Percentiles rank a stretch among this genome's conserved stretches.
Evolutionary conservation across 1,139 yeast species (phyloP).

Genomic region (Geotrichum fermentans): DNA sequence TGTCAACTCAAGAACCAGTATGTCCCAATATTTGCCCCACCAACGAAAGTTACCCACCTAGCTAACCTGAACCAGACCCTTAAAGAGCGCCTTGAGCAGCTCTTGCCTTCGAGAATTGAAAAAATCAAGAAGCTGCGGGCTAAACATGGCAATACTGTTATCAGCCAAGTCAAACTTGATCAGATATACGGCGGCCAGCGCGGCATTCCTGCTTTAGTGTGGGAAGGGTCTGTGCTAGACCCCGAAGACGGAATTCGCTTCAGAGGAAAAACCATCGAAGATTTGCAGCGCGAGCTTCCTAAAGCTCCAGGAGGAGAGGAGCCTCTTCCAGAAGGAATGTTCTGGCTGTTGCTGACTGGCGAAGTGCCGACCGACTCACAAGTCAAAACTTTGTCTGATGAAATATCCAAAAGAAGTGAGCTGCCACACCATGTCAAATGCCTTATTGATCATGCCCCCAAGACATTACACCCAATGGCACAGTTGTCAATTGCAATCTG

Average conservation of each 20-base stretch:
- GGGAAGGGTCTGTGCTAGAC: conserved; percentile 99
- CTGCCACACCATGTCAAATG: conserved; percentile 53
- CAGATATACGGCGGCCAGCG: conserved; percentile 99
- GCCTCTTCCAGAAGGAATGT: conserved; percentile 59
- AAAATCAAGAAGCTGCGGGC: conserved; percentile 84
- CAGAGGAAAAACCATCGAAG: conserved; percentile 97
- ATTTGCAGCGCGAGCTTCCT: conserved; percentile 87
- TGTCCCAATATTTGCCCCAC: not conserved
- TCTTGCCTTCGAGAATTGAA: conserved; percentile 87
- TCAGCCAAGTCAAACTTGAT: conserved; percentile 89
- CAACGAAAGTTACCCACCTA: not conserved
- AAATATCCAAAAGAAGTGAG: conserved; percentile 53
- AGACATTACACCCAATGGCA: conserved; percentile 63
- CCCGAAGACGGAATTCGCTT: conserved; percentile 97
- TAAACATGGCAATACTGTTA: conserved; percentile 80
- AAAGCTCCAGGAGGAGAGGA: conserved; percentile 78
- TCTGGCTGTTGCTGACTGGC: conserved; percentile 61
- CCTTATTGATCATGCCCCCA: conserved; percentile 52
- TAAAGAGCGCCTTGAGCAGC: conserved; percentile 89
- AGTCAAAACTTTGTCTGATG: conserved; percentile 49
- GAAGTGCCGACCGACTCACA: conserved; percentile 56
- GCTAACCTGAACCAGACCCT: no score
- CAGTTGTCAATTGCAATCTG: conserved; percentile 63
- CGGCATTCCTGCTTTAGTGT: conserved; percentile 94
- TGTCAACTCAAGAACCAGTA: conserved; percentile 1